Conservation (phyloP, 2,329 filamentous ascomycete species). For the Pseudogymnoascus sp. region DNA sequence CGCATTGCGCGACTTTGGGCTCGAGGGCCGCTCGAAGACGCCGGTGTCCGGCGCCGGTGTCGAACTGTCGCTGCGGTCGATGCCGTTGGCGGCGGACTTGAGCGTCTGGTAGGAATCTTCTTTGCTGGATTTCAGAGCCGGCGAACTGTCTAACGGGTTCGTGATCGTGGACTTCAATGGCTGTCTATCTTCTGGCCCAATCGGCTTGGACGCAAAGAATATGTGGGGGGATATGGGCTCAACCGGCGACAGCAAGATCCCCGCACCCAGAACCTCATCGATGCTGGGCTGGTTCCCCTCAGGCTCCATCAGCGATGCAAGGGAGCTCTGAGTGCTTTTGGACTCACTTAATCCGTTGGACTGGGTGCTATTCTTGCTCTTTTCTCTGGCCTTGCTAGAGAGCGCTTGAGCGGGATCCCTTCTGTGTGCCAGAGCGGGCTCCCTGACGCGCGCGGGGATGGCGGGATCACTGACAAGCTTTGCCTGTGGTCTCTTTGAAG, state of each 20-base stretch:
- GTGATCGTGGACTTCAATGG: neutral
- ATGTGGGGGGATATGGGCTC: slow-evolving; percentile 1
- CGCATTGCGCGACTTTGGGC: slow-evolving; percentile 11
- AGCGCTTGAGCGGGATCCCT: too few species aligned
- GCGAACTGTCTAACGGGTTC: neutral
- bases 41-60: neutral
- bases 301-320: neutral
- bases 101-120: neutral
- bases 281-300: neutral
- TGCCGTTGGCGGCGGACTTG: neutral
- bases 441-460: neutral
- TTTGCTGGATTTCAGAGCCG: neutral
- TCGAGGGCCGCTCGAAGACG: neutral
- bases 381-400: neutral
- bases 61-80: neutral
- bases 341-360: neutral
- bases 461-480: slow-evolving; percentile 19
- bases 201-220: slow-evolving; percentile 4
- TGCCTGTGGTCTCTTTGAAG: slow-evolving; percentile 19
- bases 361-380: neutral
- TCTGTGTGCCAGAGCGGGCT: too few species aligned
- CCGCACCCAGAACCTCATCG: neutral
- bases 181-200: neutral
- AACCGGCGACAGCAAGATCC: slow-evolving; percentile 10
- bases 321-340: neutral